Base-by-base conservation (phyloP, 805 yeast species). In the Kuraishia floccosa region DNA sequence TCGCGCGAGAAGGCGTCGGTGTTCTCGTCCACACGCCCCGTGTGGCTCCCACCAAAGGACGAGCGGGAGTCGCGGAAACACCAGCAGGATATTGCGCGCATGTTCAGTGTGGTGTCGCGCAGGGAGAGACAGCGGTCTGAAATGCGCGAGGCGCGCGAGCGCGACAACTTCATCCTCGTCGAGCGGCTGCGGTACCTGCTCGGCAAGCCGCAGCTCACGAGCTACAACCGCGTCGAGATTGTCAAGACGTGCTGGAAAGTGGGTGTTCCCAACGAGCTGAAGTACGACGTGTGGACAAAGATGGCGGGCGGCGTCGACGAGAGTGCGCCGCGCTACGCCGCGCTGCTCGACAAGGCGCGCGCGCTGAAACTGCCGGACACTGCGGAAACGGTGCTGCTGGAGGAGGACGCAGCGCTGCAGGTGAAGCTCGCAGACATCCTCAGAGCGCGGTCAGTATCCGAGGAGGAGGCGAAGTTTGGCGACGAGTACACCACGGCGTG, bases 31-130 rank as follows among this genome's bases (percentile, higher is more conserved):
- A 67, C 84, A 1, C 61, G 87, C 40, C 87, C 87, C 3, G 65
- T 73, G 30, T 74, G 83, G 68, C 49, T 76, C 27, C 87, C 87
- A 5, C 85, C 85, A 5, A 78, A 78, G 46, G 56, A 60, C 24
- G 44, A 54, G 3, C 47, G 44, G 9, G 87, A 78, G 43, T 63
- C 63, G 25, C 47, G 55, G 21, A 60, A 60, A 34, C 87, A 78
- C 43, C 75, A 73, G 40, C 58, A 54, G 29, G 76, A 76, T 43
- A 64, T 76, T 33, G 54, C 63, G 24, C 43, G 45, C 15, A 41
- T 59, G 34, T 48, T 59, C 13, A 52, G 56, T 13, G 37, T 43
- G 15, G 50, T 58, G 4, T 60, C 60, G 1, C 41, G 43, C 27
- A 39, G 42, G 17, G 35, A 55, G 12, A 46, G 52, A 28, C 45